Conservation (phyloP, 2,329 filamentous ascomycete species). For the Leptodontidium sp. region DNA sequence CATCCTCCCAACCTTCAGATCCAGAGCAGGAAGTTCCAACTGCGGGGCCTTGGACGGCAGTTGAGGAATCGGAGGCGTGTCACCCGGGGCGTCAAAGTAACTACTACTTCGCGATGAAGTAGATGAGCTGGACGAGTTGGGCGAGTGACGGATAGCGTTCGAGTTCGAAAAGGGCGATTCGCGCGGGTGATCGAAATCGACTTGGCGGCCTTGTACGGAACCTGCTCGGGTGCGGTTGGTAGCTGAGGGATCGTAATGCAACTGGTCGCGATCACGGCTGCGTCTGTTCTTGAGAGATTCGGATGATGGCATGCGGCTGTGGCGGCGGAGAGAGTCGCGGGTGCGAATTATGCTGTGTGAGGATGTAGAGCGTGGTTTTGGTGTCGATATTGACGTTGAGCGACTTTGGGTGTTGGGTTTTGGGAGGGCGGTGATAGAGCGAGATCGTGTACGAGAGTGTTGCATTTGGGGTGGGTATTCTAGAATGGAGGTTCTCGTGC, state of each 20-base stretch:
- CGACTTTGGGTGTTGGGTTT: constrained; percentile 14
- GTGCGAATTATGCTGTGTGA: constrained; percentile 20
- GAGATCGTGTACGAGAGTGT: constrained; percentile 19
- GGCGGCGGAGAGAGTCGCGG: constrained; percentile 22
- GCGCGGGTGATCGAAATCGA: constrained; percentile 37
- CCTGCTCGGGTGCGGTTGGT: constrained; percentile 31
- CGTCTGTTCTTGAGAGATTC: constrained; percentile 26
- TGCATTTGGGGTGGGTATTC: neutral
- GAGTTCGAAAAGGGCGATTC: constrained; percentile 45
- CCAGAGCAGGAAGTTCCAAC: neutral
- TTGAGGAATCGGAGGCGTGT: constrained; percentile 1
- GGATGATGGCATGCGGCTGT: constrained; percentile 21
- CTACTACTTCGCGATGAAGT: constrained; percentile 14
- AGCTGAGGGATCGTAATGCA: constrained; percentile 35
- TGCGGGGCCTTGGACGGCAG: neutral
- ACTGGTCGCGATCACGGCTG: constrained; percentile 33
- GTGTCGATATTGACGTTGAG: constrained; percentile 24
- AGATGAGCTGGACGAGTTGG: constrained; percentile 24
- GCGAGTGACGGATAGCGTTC: constrained; percentile 24
- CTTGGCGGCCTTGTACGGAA: constrained; percentile 34
- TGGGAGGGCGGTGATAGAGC: constrained; percentile 8
- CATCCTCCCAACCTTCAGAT: constrained; percentile 12
- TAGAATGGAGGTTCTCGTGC: constrained; percentile 26
- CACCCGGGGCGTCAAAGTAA: neutral
- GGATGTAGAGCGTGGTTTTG: constrained; percentile 19